Conservation (phyloP, 73 alveolate species). For the Paramecium bursaria region DNA sequence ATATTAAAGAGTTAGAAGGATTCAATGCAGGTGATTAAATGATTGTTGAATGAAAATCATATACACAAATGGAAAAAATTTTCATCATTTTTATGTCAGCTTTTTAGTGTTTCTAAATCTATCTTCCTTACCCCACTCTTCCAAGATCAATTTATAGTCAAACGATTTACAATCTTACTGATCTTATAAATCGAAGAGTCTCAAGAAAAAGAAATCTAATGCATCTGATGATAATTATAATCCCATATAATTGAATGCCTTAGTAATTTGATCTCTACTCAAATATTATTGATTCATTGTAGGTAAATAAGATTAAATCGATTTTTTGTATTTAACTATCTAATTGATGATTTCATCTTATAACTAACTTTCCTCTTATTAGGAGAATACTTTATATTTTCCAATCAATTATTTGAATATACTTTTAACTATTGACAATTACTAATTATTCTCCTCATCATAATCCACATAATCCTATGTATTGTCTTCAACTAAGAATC, state of each 20-base stretch:
- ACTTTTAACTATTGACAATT: constrained; percentile 43
- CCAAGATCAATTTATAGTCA: constrained; percentile 28
- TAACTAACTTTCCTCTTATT: constrained; percentile 28
- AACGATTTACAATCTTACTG: constrained; percentile 25
- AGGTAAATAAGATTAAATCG: constrained; percentile 52
- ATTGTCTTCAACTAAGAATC: constrained; percentile 53
- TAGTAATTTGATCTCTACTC: constrained; percentile 32
- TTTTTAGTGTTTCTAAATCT: no score
- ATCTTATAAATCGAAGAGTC: constrained; percentile 38
- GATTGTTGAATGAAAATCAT: constrained; percentile 11
- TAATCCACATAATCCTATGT: constrained; percentile 37
- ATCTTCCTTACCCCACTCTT: constrained; percentile 62
- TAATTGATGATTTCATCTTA: constrained; percentile 11
- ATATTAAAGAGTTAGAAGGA: background rate
- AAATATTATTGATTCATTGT: constrained; percentile 15
- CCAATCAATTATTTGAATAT: constrained; percentile 40
- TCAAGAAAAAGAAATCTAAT: constrained; percentile 26
- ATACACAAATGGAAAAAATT: no score
- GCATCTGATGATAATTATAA: constrained; percentile 9
- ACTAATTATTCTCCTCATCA: constrained; percentile 30
- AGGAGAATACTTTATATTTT: constrained; percentile 32
- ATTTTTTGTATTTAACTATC: constrained; percentile 33
- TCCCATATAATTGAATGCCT: constrained; percentile 59
- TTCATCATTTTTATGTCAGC: no score
- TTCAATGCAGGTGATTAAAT: constrained; percentile 41